Evolutionary conservation across 805 yeast species (phyloP).

Genomic region (Kluyveromyces siamensis): DNA sequence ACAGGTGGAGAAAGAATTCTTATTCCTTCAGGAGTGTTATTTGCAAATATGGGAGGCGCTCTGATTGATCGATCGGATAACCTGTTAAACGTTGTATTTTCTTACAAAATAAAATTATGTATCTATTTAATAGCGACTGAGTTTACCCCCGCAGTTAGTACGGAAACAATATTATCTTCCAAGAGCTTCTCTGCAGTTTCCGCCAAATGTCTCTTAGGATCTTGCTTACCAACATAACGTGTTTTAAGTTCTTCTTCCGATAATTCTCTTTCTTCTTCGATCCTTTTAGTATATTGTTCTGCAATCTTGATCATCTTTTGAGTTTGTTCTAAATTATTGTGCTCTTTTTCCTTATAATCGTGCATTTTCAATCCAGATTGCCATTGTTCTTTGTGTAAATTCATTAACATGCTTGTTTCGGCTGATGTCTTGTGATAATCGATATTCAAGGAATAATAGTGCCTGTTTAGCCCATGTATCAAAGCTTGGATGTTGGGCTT

Average conservation of each 20-base stretch:
- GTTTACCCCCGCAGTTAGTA: conserved; percentile 83
- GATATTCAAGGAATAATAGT: conserved; percentile 89
- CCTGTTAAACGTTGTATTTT: neutral
- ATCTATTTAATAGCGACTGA: conserved; percentile 72
- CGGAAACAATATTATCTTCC: conserved; percentile 83
- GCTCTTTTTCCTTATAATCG: conserved; percentile 72
- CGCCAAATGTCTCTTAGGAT: conserved; percentile 92
- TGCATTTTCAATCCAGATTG: conserved; percentile 76
- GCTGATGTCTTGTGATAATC: conserved; percentile 87
- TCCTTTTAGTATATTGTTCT: conserved; percentile 78
- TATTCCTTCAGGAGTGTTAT: conserved; percentile 54
- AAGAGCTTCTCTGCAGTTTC: conserved; percentile 80
- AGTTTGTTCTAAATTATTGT: conserved; percentile 62
- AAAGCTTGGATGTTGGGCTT: conserved; percentile 95
- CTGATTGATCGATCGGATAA: neutral
- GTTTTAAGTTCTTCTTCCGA: conserved; percentile 85
- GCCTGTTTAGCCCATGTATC: conserved; percentile 94
- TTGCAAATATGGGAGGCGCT: conserved; percentile 57
- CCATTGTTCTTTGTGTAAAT: conserved; percentile 93
- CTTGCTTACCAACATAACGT: conserved; percentile 96
- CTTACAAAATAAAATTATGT: neutral
- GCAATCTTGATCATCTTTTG: conserved; percentile 83
- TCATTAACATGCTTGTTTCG: conserved; percentile 89
- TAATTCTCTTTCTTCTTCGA: conserved; percentile 83
- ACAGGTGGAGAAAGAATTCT: conserved; percentile 43